Conservation (phyloP, 345 rosid species). For the Bruguiera parviflora region DNA sequence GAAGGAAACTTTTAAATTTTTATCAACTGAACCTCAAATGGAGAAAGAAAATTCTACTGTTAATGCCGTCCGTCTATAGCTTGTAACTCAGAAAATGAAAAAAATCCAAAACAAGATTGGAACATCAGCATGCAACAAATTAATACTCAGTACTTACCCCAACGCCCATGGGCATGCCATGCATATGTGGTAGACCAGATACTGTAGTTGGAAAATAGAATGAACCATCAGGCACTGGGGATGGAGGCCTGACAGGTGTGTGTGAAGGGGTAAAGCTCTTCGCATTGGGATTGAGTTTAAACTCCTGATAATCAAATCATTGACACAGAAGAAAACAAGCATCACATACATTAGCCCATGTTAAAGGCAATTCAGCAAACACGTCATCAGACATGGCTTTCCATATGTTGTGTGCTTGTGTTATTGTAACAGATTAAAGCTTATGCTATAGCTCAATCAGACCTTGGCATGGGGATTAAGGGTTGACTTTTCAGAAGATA, state of each 20-base stretch:
- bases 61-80: neutral
- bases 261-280: slow-evolving; percentile 76
- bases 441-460: slow-evolving; percentile 4
- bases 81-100: neutral
- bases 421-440: neutral
- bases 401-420: neutral
- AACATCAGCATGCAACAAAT: neutral
- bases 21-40: neutral
- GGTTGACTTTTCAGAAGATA: slow-evolving; percentile 71
- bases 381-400: neutral
- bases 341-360: slow-evolving; percentile 6
- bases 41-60: neutral
- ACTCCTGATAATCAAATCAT: slow-evolving; percentile 54
- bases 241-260: slow-evolving; percentile 48
- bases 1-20: neutral
- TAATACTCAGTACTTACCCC: slow-evolving; percentile 50
- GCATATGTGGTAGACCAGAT: slow-evolving; percentile 60
- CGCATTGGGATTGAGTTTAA: slow-evolving; percentile 87
- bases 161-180: slow-evolving; percentile 58
- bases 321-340: neutral
- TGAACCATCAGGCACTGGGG: slow-evolving; percentile 59
- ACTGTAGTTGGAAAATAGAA: slow-evolving; percentile 55
- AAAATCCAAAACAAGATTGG: neutral
- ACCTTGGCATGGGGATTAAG: slow-evolving; percentile 90
- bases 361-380: neutral